Evolutionary conservation across 352 stramenopile species (phyloP).

Genomic region (Phytophthora constricta): DNA sequence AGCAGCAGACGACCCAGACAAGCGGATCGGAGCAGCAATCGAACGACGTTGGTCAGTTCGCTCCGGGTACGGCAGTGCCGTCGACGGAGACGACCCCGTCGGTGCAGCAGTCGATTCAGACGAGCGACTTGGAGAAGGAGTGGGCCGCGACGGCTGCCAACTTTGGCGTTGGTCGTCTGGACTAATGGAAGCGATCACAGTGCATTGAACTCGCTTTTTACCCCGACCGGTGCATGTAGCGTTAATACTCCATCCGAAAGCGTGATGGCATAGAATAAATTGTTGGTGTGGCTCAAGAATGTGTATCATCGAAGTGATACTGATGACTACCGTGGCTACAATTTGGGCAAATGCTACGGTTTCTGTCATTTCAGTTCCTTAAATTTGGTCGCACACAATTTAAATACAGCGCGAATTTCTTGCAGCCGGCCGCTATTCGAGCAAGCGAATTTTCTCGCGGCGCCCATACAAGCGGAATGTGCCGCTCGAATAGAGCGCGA

Average conservation of each 20-base stretch:
- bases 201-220: not conserved
- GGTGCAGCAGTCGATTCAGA: not conserved
- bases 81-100: conserved; percentile 16
- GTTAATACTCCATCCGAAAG: conserved; percentile 11
- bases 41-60: conserved; percentile 13
- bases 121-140: conserved; percentile 19
- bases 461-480: no score
- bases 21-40: conserved; percentile 9
- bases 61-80: conserved; percentile 16
- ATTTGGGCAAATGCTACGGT: no score
- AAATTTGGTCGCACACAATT: no score
- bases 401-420: no score
- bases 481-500: no score
- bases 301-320: no score
- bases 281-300: no score
- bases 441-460: no score
- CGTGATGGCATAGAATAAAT: conserved; percentile 20
- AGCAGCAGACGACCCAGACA: conserved; percentile 8
- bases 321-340: no score
- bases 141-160: conserved; percentile 25
- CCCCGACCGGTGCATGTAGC: conserved; percentile 4
- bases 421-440: no score
- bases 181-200: conserved; percentile 7
- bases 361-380: no score
- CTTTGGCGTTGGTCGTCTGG: conserved; percentile 25